A percentile compares a stretch with the other conserved stretches of the same genome.
These are phyloP conservation scores for Pseudogymnoascus sp. DNA, from an alignment of 2,329 filamentous ascomycete species.

Conservation along the genomic window DNA sequence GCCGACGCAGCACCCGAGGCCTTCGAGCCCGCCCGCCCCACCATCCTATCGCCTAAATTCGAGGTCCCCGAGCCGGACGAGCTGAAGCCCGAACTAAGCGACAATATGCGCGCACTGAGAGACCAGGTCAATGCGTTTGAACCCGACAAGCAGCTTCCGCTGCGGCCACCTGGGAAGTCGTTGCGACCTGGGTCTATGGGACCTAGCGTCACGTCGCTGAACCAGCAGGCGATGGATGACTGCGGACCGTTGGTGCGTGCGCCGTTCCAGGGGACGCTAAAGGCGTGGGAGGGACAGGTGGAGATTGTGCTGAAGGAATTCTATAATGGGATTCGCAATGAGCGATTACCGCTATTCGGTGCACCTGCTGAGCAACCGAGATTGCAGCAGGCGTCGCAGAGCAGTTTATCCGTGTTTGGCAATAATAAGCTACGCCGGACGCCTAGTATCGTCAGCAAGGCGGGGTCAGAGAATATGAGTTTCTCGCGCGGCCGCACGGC, in stretches of 20 bases:
- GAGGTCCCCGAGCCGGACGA: slow-evolving; percentile 21
- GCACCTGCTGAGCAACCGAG: slow-evolving; percentile 43
- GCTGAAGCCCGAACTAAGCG: slow-evolving; percentile 10
- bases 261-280: slow-evolving; percentile 66
- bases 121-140: background rate
- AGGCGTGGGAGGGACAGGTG: slow-evolving; percentile 80
- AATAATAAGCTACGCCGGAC: slow-evolving; percentile 68
- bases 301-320: slow-evolving; percentile 89
- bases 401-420: slow-evolving; percentile 62
- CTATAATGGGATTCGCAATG: slow-evolving; percentile 79
- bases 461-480: slow-evolving; percentile 71
- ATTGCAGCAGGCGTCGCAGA: slow-evolving; percentile 40
- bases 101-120: background rate
- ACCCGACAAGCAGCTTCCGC: background rate
- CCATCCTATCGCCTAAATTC: slow-evolving; percentile 36
- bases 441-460: slow-evolving; percentile 87
- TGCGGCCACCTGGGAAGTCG: slow-evolving; percentile 12
- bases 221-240: slow-evolving; percentile 37
- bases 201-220: slow-evolving; percentile 26
- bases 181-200: slow-evolving; percentile 26
- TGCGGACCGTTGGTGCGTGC: slow-evolving; percentile 71
- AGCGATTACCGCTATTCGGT: slow-evolving; percentile 80
- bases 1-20: slow-evolving; percentile 62
- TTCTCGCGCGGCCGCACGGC: slow-evolving; percentile 64
- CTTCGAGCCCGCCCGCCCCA: slow-evolving; percentile 47